These are phyloP conservation scores for Diaporthe aspalathi DNA, from an alignment of 2,329 filamentous ascomycete species.

Conservation along the genomic window DNA sequence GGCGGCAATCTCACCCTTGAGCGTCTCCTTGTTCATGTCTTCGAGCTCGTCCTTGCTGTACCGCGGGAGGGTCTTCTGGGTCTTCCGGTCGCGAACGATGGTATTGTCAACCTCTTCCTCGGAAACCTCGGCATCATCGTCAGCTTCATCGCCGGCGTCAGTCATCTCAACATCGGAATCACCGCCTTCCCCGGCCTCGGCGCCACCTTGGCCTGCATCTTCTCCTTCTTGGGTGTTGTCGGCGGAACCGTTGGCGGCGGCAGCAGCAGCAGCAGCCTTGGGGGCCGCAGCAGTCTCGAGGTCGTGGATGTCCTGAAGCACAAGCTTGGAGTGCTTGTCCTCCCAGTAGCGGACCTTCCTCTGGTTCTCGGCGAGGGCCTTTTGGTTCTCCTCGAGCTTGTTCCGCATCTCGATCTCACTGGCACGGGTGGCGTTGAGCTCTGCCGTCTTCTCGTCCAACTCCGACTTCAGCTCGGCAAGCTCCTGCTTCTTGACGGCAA, in stretches of 20 bases:
- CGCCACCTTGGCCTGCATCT: conserved; percentile 41
- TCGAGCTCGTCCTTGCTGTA: conserved; percentile 80
- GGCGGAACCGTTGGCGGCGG: conserved; percentile 44
- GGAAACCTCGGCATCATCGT: conserved; percentile 41
- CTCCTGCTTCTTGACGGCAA: conserved; percentile 83
- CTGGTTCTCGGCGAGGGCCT: conserved; percentile 86
- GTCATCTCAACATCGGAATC: conserved; percentile 47
- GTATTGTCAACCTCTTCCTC: conserved; percentile 44
- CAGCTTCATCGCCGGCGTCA: conserved; percentile 42
- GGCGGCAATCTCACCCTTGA: conserved; percentile 71
- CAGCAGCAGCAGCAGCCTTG: conserved; percentile 43
- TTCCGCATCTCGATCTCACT: conserved; percentile 98
- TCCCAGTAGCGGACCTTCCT: conserved; percentile 87
- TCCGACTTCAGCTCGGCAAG: conserved; percentile 83
- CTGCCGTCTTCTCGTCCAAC: conserved; percentile 84
- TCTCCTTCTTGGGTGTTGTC: conserved; percentile 44
- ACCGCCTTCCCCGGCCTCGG: conserved; percentile 43
- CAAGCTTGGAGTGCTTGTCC: conserved; percentile 87
- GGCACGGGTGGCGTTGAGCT: conserved; percentile 89
- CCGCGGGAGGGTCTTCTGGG: conserved; percentile 73
- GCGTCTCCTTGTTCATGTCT: conserved; percentile 71
- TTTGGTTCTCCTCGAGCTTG: conserved; percentile 96
- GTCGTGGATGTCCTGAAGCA: conserved; percentile 83
- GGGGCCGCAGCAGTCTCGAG: conserved; percentile 58
- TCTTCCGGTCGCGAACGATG: conserved; percentile 45